Percentiles rank a stretch among this genome's conserved stretches.
phyloP scores from a whole-genome alignment of 441 rosid species.

The Manihot esculenta region DNA sequence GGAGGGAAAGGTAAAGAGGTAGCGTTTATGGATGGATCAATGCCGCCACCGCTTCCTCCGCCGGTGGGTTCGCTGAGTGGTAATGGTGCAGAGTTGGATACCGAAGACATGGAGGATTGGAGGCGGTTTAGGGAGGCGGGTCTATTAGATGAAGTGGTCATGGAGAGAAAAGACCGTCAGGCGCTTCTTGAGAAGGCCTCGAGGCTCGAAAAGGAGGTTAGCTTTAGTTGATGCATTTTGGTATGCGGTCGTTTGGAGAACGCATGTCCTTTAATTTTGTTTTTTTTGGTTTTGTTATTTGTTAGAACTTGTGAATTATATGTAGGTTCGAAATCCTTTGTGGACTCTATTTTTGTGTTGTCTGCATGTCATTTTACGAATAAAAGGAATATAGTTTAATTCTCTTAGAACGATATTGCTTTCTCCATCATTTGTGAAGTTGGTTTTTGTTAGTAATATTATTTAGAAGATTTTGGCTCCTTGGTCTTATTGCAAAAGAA shows the following conservation, averaged over 20 bases:
- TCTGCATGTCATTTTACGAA: background rate
- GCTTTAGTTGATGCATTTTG: constrained; percentile 8
- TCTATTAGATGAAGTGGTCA: constrained; percentile 60
- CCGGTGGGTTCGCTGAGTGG: constrained; percentile 43
- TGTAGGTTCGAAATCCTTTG: background rate
- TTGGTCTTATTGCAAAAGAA: background rate
- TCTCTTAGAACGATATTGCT: background rate
- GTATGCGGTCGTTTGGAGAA: background rate
- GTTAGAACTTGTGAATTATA: background rate
- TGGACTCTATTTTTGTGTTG: background rate
- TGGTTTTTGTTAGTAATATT: background rate
- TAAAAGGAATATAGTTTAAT: background rate
- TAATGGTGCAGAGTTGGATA: constrained; percentile 25
- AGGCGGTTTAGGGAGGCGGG: constrained; percentile 75
- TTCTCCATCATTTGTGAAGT: background rate
- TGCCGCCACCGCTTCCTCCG: constrained; percentile 48
- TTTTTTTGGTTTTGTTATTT: background rate
- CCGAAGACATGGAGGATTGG: constrained; percentile 66
- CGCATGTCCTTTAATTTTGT: background rate
- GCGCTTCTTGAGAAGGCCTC: constrained; percentile 61
- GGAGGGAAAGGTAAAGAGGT: constrained; percentile 62
- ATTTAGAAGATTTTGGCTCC: background rate
- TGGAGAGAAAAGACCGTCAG: constrained; percentile 69
- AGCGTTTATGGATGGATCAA: constrained; percentile 42
- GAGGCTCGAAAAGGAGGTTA: constrained; percentile 74